Evolutionary conservation across 306 rosid species (phyloP).

Genomic region (Pyrus bretschneideri): DNA sequence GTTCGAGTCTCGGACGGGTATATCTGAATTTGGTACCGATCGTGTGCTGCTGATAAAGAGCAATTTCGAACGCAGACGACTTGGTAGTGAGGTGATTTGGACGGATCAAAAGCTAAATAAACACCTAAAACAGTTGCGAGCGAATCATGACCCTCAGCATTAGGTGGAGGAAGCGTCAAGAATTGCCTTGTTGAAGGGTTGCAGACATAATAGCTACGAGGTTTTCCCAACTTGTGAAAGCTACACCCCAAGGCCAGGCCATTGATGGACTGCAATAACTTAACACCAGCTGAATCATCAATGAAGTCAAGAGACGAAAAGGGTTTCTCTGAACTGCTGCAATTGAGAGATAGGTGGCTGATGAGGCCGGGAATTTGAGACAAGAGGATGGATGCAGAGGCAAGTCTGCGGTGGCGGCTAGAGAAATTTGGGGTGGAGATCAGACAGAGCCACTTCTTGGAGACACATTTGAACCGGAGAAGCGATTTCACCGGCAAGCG

Average conservation of each 20-base stretch:
- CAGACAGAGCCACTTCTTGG: conserved; percentile 10
- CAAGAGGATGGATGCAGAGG: conserved; percentile 3
- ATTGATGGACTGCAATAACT: conserved; percentile 14
- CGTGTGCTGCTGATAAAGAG: neutral
- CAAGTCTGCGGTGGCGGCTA: neutral
- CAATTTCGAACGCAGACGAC: conserved; percentile 8
- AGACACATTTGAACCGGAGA: conserved; percentile 14
- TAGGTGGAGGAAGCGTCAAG: neutral
- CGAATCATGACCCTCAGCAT: neutral
- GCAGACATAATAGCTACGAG: conserved; percentile 6
- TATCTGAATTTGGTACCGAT: conserved; percentile 13
- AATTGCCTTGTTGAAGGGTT: conserved; percentile 18
- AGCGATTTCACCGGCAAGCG: conserved; percentile 11
- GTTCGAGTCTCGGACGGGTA: conserved; percentile 7
- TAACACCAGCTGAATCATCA: neutral
- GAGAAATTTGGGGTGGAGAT: conserved; percentile 8
- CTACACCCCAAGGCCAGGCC: conserved; percentile 15
- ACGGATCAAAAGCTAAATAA: conserved; percentile 15
- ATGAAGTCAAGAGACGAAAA: conserved; percentile 7
- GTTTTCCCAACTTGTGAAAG: neutral
- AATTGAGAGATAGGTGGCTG: neutral
- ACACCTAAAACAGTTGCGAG: neutral
- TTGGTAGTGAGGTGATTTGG: conserved; percentile 18
- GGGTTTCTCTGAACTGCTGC: neutral
- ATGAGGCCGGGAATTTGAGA: neutral